Base-by-base conservation (phyloP, 176 grass and related monocot species). In the Zea mays region DNA sequence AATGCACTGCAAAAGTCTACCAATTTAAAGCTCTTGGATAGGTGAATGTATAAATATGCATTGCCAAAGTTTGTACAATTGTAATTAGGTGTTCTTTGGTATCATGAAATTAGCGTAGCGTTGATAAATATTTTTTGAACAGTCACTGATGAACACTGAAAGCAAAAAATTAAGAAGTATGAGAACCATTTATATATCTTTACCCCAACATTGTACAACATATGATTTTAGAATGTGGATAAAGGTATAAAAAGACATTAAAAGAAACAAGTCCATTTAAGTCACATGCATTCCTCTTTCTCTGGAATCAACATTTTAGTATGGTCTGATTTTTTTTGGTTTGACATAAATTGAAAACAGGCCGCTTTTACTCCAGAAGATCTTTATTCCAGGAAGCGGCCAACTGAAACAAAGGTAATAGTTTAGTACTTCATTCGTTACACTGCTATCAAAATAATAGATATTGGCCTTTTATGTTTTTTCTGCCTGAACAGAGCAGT, bases 341-440 rank as follows among this genome's bases (percentile, higher is more conserved):
- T 73, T 5, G 66, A 76, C 19, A 2, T 49, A 10, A 77, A 79
- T 84, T 45, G 13, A 77, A 52, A 79, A 71, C 87, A 98, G 95
- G 91, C 95, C 42, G 82, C 86, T 69, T 90, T 88, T 66, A 94
- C 91, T 85, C 95, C 95, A 67, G 91, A 98, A 62, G 95, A 98
- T 73, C 89, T 98, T 62, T 92, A 86, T 81, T 87, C 85, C 67
- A 90, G 85, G 86, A 98, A 98, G 83, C 84, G 89, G 9, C 83
- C 89, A 37, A 68, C 77, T 44, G 89, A 89, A 33, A 72, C 81
- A 48, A 85, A 86, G 89, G 95, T 98, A 88, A 75, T 59, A 49
- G 20, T 47, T 79, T 54, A 85, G 17, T 85, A 46, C 39, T 65
- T 17, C 12, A 43, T 72, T 50, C 55, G 38, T 39, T 16, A 66